Evolutionary conservation across 768 basidiomycete species (phyloP).

Genomic region (Nidularia sp.): DNA sequence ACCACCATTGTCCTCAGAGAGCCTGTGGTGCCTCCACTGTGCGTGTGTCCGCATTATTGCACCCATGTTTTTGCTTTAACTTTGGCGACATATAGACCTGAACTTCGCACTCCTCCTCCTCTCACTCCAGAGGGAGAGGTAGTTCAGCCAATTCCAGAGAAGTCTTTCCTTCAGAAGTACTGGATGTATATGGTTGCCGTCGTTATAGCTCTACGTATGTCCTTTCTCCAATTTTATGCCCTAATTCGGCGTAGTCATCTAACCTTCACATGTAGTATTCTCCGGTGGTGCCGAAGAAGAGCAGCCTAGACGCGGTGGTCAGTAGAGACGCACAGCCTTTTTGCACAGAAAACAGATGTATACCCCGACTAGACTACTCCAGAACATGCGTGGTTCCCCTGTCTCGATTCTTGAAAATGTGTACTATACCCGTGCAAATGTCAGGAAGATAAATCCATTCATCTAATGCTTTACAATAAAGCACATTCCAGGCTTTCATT

Average conservation of each 20-base stretch:
- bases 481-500: too few species aligned
- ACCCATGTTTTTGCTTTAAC: neutral
- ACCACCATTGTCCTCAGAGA: conserved; percentile 46
- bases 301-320: conserved; percentile 19
- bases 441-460: too few species aligned
- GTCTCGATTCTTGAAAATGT: too few species aligned
- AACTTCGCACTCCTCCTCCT: conserved; percentile 63
- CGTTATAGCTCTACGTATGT: conserved; percentile 57
- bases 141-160: conserved; percentile 58
- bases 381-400: too few species aligned
- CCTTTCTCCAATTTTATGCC: neutral
- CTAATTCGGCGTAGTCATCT: neutral
- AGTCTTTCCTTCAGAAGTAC: conserved; percentile 84
- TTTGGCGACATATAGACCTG: conserved; percentile 43
- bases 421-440: too few species aligned
- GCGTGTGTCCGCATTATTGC: conserved; percentile 18
- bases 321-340: neutral
- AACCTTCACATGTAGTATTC: conserved; percentile 18
- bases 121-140: conserved; percentile 64
- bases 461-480: too few species aligned
- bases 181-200: conserved; percentile 77
- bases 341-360: too few species aligned
- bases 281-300: conserved; percentile 35
- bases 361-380: too few species aligned
- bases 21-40: conserved; percentile 56